phyloP scores from a whole-genome alignment of 2,329 filamentous ascomycete species.

The Fusarium odoratissimum region DNA sequence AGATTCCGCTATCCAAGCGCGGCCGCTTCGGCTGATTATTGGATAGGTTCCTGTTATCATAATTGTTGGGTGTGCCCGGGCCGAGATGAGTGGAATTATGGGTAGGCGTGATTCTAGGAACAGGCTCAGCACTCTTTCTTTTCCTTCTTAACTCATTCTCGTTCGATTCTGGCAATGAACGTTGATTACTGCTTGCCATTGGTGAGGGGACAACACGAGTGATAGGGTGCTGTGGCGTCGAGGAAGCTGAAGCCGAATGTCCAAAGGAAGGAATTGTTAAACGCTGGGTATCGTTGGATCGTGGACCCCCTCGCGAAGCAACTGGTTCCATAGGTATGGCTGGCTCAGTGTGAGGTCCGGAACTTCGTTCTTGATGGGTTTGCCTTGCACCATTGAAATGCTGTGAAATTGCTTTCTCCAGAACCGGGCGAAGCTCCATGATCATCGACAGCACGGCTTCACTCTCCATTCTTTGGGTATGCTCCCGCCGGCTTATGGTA shows the following conservation, averaged over 20 bases:
- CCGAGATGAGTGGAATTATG: neutral
- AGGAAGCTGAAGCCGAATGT: neutral
- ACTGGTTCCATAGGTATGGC: neutral
- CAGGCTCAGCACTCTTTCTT: neutral
- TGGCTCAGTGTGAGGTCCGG: neutral
- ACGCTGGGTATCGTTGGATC: neutral
- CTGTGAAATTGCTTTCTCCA: neutral
- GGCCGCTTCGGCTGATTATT: neutral
- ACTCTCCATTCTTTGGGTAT: conserved; percentile 1
- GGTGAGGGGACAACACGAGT: rapidly evolving
- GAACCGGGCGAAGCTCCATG: conserved; percentile 15
- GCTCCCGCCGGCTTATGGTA: neutral
- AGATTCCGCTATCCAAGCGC: neutral
- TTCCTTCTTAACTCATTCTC: rapidly evolving
- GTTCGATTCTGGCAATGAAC: rapidly evolving
- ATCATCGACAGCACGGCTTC: conserved; percentile 32
- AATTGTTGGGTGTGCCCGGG: neutral
- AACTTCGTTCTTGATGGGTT: neutral
- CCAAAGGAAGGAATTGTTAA: neutral
- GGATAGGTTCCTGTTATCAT: rapidly evolving
- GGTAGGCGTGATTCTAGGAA: neutral
- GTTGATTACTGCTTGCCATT: neutral
- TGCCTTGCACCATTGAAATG: neutral
- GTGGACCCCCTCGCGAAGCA: neutral
- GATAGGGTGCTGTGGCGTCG: rapidly evolving